Percentiles rank a stretch among this genome's conserved stretches.
phyloP scores from a whole-genome alignment of 2,329 filamentous ascomycete genomes.

The Xylaria hypoxylon region DNA sequence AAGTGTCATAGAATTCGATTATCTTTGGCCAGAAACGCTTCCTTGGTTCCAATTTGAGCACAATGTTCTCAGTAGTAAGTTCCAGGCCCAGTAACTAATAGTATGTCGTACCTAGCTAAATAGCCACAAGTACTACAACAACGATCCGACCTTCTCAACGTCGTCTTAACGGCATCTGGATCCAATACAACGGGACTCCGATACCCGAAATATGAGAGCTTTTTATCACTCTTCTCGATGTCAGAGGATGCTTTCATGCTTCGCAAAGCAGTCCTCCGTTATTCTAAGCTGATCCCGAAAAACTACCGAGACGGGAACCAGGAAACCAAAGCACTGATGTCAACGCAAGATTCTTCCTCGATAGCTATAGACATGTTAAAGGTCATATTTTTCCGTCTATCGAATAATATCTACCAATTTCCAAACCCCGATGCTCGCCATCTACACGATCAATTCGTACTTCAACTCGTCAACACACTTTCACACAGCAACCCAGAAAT shows the following conservation, averaged over 20 bases:
- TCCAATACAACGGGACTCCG: neutral
- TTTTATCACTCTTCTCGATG: neutral
- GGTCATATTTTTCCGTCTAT: constrained; percentile 16
- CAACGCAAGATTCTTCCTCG: neutral
- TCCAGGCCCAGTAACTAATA: neutral
- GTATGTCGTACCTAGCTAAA: neutral
- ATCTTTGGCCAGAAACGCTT: constrained; percentile 12
- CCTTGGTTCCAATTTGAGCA: constrained; percentile 26
- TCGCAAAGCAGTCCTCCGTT: neutral
- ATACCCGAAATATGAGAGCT: neutral
- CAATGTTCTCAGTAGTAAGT: neutral
- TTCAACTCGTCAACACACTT: neutral
- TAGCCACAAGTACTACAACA: neutral
- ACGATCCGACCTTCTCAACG: neutral
- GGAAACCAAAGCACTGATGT: neutral
- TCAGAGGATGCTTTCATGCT: neutral
- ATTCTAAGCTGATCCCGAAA: neutral
- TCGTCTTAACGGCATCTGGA: neutral
- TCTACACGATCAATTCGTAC: neutral
- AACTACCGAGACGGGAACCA: neutral
- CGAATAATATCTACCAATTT: constrained; percentile 6
- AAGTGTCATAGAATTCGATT: neutral
- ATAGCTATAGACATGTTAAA: constrained; percentile 4
- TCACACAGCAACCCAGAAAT: neutral
- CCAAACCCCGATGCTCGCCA: too few relatives aligned